phyloP scores from a whole-genome alignment of 129 eudicot genomes.

The Oenanthe sinensis region DNA sequence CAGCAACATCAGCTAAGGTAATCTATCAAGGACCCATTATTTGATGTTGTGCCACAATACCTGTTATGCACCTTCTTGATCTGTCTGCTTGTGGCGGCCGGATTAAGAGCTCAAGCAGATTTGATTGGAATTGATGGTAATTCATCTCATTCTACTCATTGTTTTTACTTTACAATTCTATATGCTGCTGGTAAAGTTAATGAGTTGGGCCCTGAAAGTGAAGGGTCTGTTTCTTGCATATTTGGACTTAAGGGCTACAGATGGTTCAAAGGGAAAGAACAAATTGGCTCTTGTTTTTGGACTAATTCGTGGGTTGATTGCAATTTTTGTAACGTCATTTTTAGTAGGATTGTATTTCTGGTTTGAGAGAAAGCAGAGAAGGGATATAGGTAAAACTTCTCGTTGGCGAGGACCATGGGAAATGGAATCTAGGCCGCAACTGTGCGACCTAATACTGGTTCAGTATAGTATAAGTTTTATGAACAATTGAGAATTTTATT shows the following conservation, averaged over 20 bases:
- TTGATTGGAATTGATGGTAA: constrained; percentile 63
- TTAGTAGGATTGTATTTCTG: constrained; percentile 54
- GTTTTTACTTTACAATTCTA: constrained; percentile 60
- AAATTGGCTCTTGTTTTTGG: constrained; percentile 39
- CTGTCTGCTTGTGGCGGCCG: constrained; percentile 55
- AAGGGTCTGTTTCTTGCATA: constrained; percentile 47
- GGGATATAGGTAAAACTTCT: constrained; percentile 10
- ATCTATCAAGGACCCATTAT: constrained; percentile 89
- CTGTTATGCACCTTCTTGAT: constrained; percentile 79
- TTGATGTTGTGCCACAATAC: constrained; percentile 94
- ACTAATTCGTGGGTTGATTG: constrained; percentile 53
- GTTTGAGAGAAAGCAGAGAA: constrained; percentile 50
- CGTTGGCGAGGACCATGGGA: constrained; percentile 33
- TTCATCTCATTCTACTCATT: constrained; percentile 46
- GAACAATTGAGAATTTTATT: constrained; percentile 68
- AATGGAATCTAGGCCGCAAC: constrained; percentile 47
- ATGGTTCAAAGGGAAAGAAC: constrained; percentile 20
- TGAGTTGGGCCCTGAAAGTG: constrained; percentile 58
- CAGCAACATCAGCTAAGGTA: constrained; percentile 87
- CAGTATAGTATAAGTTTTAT: constrained; percentile 60
- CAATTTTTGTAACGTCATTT: constrained; percentile 26
- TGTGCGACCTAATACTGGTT: constrained; percentile 58
- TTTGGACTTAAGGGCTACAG: constrained; percentile 33
- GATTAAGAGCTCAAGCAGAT: constrained; percentile 38
- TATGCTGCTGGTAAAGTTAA: constrained; percentile 87